A percentile compares a stretch with the other conserved stretches of the same genome.
phyloP scores from a whole-genome alignment of 768 basidiomycete genomes.

The Lactarius quietus region DNA sequence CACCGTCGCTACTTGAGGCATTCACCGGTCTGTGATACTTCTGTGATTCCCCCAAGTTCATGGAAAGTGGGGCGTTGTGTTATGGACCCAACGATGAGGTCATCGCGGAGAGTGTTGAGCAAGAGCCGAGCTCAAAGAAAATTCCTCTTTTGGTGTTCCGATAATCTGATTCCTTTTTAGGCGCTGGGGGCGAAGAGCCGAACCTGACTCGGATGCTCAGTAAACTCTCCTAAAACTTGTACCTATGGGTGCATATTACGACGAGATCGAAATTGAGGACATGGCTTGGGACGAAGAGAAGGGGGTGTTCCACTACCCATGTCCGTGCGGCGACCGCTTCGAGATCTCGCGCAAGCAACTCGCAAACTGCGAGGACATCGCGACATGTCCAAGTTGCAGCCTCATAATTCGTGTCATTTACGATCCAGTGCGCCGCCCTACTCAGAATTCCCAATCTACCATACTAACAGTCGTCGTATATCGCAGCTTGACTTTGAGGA shows the following conservation, averaged over 20 bases:
- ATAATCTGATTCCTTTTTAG: too few species aligned
- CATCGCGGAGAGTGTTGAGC: too few species aligned
- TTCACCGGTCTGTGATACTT: background rate
- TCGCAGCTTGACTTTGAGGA: constrained; percentile 81
- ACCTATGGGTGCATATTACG: constrained; percentile 82
- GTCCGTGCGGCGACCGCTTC: constrained; percentile 97
- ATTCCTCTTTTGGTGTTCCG: too few species aligned
- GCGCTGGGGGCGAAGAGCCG: background rate
- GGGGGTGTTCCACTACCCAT: constrained; percentile 91
- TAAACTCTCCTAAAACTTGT: too few species aligned
- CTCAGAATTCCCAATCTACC: background rate
- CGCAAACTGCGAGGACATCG: constrained; percentile 86
- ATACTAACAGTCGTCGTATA: background rate
- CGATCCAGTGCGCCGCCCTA: constrained; percentile 74
- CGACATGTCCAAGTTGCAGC: constrained; percentile 95
- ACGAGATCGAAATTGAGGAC: constrained; percentile 97
- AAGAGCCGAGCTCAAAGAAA: too few species aligned
- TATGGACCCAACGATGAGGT: too few species aligned
- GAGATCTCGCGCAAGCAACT: constrained; percentile 88
- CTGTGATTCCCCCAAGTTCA: too few species aligned
- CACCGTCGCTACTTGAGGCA: background rate
- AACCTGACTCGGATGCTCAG: too few species aligned
- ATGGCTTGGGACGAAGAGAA: constrained; percentile 87
- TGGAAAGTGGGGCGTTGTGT: too few species aligned
- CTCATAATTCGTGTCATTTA: constrained; percentile 89